Evolutionary conservation across 345 rosid species (phyloP).

Genomic region (Odontarrhena argentea): DNA sequence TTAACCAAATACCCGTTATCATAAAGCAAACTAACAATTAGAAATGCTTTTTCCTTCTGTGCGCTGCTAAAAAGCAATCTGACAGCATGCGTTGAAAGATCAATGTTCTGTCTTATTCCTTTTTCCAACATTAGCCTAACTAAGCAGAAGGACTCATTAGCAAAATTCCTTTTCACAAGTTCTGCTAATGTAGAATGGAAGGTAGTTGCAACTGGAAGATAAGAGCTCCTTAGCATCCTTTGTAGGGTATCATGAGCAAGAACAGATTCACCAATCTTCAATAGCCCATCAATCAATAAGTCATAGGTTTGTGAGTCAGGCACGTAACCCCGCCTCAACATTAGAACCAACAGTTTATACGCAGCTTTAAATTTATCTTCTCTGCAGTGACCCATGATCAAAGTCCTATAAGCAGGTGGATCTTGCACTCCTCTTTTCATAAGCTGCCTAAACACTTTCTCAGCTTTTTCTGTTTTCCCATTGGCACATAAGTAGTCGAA

Average conservation of each 20-base stretch:
- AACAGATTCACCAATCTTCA: conserved; percentile 58
- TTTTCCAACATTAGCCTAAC: conserved; percentile 63
- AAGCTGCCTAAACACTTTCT: conserved; percentile 72
- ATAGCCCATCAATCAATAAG: conserved; percentile 59
- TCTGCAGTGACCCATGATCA: conserved; percentile 75
- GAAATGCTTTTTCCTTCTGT: conserved; percentile 55
- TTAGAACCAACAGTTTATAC: conserved; percentile 64
- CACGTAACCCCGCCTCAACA: conserved; percentile 67
- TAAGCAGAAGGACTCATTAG: conserved; percentile 56
- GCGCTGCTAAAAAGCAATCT: conserved; percentile 52
- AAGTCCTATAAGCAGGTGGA: conserved; percentile 63
- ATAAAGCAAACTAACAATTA: conserved; percentile 52
- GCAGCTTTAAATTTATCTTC: conserved; percentile 65
- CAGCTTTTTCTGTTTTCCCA: conserved; percentile 73
- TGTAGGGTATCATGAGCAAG: conserved; percentile 61
- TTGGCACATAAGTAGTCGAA: conserved; percentile 67
- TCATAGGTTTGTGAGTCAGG: conserved; percentile 67
- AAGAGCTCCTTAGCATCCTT: conserved; percentile 73
- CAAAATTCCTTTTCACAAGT: conserved; percentile 54
- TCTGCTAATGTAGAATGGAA: conserved; percentile 62
- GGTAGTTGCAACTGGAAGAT: conserved; percentile 59
- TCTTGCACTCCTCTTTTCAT: conserved; percentile 83
- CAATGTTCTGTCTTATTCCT: conserved; percentile 54
- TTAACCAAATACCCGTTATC: conserved; percentile 59
- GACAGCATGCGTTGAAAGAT: conserved; percentile 60